These are phyloP conservation scores for Aspergillus wentii DNA, from an alignment of 495 filamentous ascomycete genomes.

Conservation along the genomic window DNA sequence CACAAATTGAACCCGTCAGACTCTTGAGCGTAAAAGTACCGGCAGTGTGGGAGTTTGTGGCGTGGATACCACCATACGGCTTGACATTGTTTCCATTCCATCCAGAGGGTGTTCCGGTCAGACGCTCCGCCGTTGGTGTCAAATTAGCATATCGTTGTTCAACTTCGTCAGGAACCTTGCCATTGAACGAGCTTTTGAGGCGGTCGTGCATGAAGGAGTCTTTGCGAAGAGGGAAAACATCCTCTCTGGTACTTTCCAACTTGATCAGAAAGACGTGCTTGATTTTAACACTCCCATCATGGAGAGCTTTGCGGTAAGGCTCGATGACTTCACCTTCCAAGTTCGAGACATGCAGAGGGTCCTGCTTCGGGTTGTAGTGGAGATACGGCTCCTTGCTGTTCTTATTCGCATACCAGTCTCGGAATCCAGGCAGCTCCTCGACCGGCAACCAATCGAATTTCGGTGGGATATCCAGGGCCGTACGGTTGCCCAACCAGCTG, in stretches of 20 bases:
- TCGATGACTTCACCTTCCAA: slow-evolving; percentile 27
- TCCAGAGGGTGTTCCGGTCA: slow-evolving; percentile 24
- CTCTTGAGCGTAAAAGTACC: slow-evolving; percentile 40
- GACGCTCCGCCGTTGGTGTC: slow-evolving; percentile 27
- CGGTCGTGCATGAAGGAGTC: slow-evolving; percentile 17
- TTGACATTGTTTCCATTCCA: slow-evolving; percentile 6
- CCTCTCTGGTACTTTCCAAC: slow-evolving; percentile 38
- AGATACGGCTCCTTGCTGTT: slow-evolving; percentile 1
- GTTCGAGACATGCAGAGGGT: slow-evolving; percentile 38
- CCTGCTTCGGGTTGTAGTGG: slow-evolving; percentile 30
- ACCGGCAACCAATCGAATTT: slow-evolving; percentile 20
- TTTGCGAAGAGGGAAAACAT: slow-evolving; percentile 39
- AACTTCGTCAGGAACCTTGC: slow-evolving; percentile 16
- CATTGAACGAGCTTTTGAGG: slow-evolving; percentile 22
- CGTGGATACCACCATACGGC: slow-evolving; percentile 30
- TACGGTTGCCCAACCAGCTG: slow-evolving; percentile 19
- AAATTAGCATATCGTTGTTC: slow-evolving; percentile 24
- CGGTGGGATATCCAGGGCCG: slow-evolving; percentile 13
- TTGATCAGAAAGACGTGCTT: slow-evolving; percentile 36
- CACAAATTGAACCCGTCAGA: slow-evolving; percentile 33
- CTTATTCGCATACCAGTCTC: slow-evolving; percentile 19
- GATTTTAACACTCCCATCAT: slow-evolving; percentile 21
- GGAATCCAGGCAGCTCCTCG: slow-evolving; percentile 16
- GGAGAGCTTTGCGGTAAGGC: slow-evolving; percentile 22
- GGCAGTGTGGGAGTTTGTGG: slow-evolving; percentile 28